A percentile compares a stretch with the other conserved stretches of the same genome.
phyloP scores from a whole-genome alignment of 768 basidiomycete species.

The Boletus fagicola region DNA sequence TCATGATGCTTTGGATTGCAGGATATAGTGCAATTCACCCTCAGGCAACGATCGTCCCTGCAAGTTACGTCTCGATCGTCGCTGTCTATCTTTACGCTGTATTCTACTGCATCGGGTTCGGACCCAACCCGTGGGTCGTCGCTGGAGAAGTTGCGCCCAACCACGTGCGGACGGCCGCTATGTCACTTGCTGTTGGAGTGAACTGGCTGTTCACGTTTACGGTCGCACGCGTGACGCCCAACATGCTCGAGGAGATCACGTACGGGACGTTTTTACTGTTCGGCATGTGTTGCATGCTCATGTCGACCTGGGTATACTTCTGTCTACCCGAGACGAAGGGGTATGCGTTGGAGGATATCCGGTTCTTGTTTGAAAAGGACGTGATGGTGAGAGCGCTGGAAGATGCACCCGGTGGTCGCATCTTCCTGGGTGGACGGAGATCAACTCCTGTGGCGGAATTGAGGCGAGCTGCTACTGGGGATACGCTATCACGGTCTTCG shows the following conservation, averaged over 20 bases:
- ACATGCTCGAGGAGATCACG: conserved; percentile 33
- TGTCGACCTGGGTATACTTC: conserved; percentile 37
- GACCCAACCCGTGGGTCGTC: conserved; percentile 33
- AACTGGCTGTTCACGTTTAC: conserved; percentile 40
- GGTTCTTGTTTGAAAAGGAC: conserved; percentile 37
- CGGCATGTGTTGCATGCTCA: conserved; percentile 32
- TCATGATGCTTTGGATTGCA: conserved; percentile 39
- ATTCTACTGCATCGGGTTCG: conserved; percentile 37
- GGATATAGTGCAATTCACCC: conserved; percentile 36
- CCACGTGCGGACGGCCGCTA: conserved; percentile 36
- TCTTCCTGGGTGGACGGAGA: conserved; percentile 29
- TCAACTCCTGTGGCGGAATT: conserved; percentile 31
- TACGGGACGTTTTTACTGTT: conserved; percentile 36
- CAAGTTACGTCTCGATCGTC: conserved; percentile 38
- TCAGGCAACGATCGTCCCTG: conserved; percentile 25
- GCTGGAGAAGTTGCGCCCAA: conserved; percentile 39
- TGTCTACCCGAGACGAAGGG: conserved; percentile 43
- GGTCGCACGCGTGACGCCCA: conserved; percentile 39
- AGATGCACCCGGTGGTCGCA: conserved; percentile 34
- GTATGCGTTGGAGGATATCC: conserved; percentile 40
- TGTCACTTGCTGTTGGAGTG: conserved; percentile 32
- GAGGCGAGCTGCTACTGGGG: conserved; percentile 4
- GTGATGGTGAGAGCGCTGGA: conserved; percentile 33
- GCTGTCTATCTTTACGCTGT: conserved; percentile 39
- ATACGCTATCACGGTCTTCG: neutral